Evolutionary conservation across 2,329 filamentous ascomycete species (phyloP), one percentile per base, ranked within the genome.

Genomic region (Phialophora verrucosa): DNA sequence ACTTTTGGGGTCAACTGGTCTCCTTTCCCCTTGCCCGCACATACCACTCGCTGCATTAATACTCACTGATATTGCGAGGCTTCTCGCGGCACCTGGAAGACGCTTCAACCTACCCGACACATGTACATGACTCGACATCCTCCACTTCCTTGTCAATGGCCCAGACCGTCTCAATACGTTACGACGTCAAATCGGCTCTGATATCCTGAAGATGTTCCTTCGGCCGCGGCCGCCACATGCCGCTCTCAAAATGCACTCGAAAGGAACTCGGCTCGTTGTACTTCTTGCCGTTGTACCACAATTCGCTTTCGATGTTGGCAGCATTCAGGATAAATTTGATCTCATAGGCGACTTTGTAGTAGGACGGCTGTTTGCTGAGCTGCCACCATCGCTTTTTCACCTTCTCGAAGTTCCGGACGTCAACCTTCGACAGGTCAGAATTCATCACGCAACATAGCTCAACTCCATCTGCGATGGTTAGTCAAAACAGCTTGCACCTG

Each of bases 301-400:
- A 25, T 23, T 59, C 57, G 38, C 57, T 49, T 32, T 59, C 57
- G 27, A 59, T 59, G 42, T 59, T 59, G 25, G 57, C 57, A 1
- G 57, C 57, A 42, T 59, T 59, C 23, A 59, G 7, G 11, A 25
- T 49, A 20, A 59, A 59, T 31, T 38, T 59, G 57, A 59, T 59
- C 11, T n/a, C 27, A 49, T 59, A 59, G 23, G 11, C 31, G 57
- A 49, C 42, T 59, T 50, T 49, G 57, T 59, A 59, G 35, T 59
- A 59, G 20, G 57, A 47, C 3, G 57, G 57, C 42, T 29, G 23
- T 42, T 59, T 59, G 8, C 47, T 59, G 0, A 50, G 17, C 25
- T 59, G 38, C 57, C 57, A 59, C 57, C 57, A 59, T 11, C 47
- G 57, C 25, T 59, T 59, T 42, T 59, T 59, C 12, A 59, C n/a